phyloP scores from a whole-genome alignment of 768 basidiomycete genomes.

The Mycena chlorophos region DNA sequence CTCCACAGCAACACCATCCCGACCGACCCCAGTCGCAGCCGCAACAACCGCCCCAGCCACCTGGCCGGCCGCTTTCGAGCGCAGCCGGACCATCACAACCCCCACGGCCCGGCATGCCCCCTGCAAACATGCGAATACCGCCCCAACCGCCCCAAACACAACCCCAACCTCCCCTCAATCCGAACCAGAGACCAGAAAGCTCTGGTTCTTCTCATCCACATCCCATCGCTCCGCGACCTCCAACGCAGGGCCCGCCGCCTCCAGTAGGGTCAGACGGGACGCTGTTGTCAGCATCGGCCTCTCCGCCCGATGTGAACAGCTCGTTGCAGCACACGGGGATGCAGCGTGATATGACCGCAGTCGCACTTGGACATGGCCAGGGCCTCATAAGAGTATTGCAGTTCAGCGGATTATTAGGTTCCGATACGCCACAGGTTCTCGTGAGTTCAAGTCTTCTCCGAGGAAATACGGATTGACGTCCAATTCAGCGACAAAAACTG shows the following conservation, averaged over 20 bases:
- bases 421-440: conserved; percentile 26
- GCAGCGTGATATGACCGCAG: conserved; percentile 20
- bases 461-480: conserved; percentile 8
- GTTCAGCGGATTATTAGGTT: conserved; percentile 67
- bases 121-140: conserved; percentile 21
- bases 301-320: conserved; percentile 17
- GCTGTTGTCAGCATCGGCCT: conserved; percentile 17
- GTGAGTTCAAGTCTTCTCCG: conserved; percentile 4
- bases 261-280: conserved; percentile 19
- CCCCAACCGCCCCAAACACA: conserved; percentile 23
- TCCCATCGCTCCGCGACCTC: conserved; percentile 20
- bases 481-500: conserved; percentile 47
- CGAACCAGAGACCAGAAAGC: conserved; percentile 17
- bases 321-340: no score
- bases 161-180: conserved; percentile 10
- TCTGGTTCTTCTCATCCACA: conserved; percentile 24
- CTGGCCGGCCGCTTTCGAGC: conserved; percentile 25
- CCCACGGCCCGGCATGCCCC: not conserved
- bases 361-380: conserved; percentile 56
- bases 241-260: conserved; percentile 8
- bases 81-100: conserved; percentile 4
- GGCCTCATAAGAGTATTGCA: conserved; percentile 64
- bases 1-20: conserved; percentile 38
- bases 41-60: conserved; percentile 43
- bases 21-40: conserved; percentile 63